A percentile compares a stretch with the other conserved stretches of the same genome.
These are phyloP conservation scores for Rhodotorula paludigena DNA, from an alignment of 768 basidiomycete species.

Conservation along the genomic window DNA sequence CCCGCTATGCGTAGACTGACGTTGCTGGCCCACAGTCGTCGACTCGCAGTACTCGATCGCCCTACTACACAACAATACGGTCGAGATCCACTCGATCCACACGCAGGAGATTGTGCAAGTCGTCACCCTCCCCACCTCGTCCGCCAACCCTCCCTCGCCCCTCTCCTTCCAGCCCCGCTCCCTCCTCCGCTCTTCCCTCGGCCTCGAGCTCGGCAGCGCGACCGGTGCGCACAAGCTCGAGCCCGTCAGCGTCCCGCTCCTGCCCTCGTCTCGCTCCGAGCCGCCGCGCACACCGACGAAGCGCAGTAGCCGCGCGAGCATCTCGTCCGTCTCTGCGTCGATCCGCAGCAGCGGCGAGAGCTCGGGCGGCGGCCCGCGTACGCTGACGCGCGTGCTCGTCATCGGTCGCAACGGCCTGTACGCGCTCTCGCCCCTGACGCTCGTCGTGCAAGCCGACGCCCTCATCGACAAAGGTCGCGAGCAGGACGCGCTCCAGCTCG, in stretches of 20 bases:
- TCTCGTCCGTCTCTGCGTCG: neutral
- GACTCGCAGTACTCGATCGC: constrained; percentile 78
- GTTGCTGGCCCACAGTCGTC: constrained; percentile 53
- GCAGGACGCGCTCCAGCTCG: constrained; percentile 26
- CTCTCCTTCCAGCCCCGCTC: constrained; percentile 11
- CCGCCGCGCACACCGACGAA: constrained; percentile 15
- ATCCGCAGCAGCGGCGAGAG: too few species aligned
- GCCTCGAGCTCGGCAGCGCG: constrained; percentile 18
- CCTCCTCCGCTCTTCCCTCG: neutral
- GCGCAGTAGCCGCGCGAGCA: neutral
- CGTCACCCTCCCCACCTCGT: constrained; percentile 46
- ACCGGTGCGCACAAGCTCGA: constrained; percentile 18
- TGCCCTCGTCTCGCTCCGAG: neutral
- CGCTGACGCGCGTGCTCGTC: constrained; percentile 15
- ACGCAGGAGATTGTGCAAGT: constrained; percentile 68
- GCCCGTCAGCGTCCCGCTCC: neutral
- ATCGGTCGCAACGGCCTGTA: constrained; percentile 28
- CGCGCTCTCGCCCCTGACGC: constrained; percentile 25
- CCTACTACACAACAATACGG: constrained; percentile 68
- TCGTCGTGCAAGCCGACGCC: constrained; percentile 38
- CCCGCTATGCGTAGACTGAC: too few species aligned
- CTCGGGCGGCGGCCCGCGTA: neutral
- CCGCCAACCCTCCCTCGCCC: neutral
- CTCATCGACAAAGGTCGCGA: constrained; percentile 31
- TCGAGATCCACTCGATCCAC: constrained; percentile 76